These are phyloP conservation scores for Flagelloscypha sp. DNA, from an alignment of 768 basidiomycete species.

Conservation along the genomic window DNA sequence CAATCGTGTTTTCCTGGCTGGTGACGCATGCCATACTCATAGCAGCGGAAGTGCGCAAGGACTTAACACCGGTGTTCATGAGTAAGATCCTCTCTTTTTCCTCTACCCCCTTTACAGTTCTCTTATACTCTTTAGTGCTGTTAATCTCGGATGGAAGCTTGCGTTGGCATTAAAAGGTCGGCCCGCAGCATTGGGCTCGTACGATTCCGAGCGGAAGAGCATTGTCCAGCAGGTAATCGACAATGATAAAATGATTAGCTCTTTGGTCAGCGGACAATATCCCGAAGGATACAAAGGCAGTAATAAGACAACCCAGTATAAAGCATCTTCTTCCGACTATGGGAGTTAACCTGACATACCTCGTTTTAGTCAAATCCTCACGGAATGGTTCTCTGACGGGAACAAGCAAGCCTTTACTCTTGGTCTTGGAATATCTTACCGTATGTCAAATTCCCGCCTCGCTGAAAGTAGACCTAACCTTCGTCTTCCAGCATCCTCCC, in stretches of 20 bases:
- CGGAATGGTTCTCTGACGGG: constrained; percentile 13
- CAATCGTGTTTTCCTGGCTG: constrained; percentile 14
- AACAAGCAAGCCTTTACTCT: constrained; percentile 14
- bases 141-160: constrained; percentile 16
- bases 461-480: neutral
- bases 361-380: constrained; percentile 10
- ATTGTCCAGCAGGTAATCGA: constrained; percentile 15
- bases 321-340: neutral
- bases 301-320: constrained; percentile 13
- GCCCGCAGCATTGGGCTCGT: constrained; percentile 11
- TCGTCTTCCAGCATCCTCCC: constrained; percentile 5
- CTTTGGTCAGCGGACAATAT: constrained; percentile 13
- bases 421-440: constrained; percentile 13
- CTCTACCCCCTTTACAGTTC: neutral
- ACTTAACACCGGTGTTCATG: constrained; percentile 14
- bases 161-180: constrained; percentile 12
- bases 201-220: constrained; percentile 11
- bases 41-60: constrained; percentile 15
- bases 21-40: constrained; percentile 16
- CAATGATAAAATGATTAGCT: constrained; percentile 15
- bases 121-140: constrained; percentile 7
- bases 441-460: constrained; percentile 1
- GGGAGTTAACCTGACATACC: no score
- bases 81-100: constrained; percentile 4
- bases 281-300: constrained; percentile 11